Evolutionary conservation across 2,329 filamentous ascomycete genomes (phyloP).

Genomic region (Venturia carpophila): DNA sequence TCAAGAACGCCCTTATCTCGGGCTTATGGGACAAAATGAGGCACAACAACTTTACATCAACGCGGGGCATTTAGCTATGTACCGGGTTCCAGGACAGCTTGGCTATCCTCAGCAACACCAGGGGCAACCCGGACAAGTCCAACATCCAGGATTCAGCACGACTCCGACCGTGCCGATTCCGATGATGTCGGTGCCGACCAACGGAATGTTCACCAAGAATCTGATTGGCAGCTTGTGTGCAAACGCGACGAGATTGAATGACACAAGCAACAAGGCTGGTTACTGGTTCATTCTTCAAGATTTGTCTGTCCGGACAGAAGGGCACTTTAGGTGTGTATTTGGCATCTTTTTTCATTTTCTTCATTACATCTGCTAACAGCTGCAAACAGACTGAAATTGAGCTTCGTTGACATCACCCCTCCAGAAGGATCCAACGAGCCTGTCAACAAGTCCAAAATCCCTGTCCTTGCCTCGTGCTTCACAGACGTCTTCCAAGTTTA

Average conservation of each 20-base stretch:
- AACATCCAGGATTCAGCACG: conserved; percentile 19
- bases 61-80: not conserved
- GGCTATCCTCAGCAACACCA: conserved; percentile 17
- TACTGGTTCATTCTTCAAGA: conserved; percentile 98
- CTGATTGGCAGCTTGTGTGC: conserved; percentile 87
- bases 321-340: conserved; percentile 66
- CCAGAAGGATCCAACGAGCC: conserved; percentile 35
- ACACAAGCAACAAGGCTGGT: conserved; percentile 70
- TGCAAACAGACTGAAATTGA: conserved; percentile 52
- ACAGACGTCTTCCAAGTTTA: conserved; percentile 88
- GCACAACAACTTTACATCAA: not conserved
- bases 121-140: conserved; percentile 21
- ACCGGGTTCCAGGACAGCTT: not conserved
- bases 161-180: not conserved
- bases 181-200: not conserved
- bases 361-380: conserved; percentile 20
- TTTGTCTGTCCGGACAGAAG: conserved; percentile 87
- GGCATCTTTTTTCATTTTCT: not conserved
- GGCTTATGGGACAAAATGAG: conserved; percentile 4
- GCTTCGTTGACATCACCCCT: conserved; percentile 76
- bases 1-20: conserved; percentile 25
- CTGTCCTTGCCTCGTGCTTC: conserved; percentile 77
- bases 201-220: conserved; percentile 86
- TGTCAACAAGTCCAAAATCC: conserved; percentile 68
- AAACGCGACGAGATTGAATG: conserved; percentile 76